Percentiles rank a stretch among this genome's conserved stretches.
phyloP scores from a whole-genome alignment of 2,329 filamentous ascomycete genomes.

The Cadophora luteo-olivacea region DNA sequence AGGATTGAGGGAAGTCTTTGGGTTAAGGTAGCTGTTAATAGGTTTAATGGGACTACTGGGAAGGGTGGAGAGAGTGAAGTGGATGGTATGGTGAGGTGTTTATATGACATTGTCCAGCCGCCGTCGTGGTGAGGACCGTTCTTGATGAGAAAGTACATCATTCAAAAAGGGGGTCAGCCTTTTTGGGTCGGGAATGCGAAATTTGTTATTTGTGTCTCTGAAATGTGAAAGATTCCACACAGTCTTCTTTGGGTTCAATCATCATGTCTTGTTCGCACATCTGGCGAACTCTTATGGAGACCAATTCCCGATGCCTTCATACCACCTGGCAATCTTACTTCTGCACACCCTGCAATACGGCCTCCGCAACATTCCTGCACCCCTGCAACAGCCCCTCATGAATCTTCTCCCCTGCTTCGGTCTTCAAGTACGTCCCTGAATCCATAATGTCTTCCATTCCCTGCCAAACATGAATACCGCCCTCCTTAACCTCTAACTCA shows the following conservation, averaged over 20 bases:
- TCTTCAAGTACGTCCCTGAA: background rate
- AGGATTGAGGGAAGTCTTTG: background rate
- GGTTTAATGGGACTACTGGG: background rate
- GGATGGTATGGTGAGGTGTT: conserved; percentile 1
- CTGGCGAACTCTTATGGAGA: too few species aligned
- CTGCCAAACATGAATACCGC: conserved; percentile 14
- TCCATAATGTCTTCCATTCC: background rate
- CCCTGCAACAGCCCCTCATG: conserved; percentile 7
- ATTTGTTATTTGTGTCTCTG: too few species aligned
- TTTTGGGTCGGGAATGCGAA: too few species aligned
- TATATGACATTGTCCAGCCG: background rate
- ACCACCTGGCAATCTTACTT: too few species aligned
- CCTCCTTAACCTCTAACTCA: conserved; percentile 2
- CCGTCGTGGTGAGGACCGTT: background rate
- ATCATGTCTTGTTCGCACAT: too few species aligned
- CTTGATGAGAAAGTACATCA: too few species aligned
- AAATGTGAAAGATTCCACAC: too few species aligned
- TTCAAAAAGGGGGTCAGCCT: too few species aligned
- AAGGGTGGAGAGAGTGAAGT: background rate
- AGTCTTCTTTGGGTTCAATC: too few species aligned
- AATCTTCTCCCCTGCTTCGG: background rate
- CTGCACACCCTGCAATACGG: background rate
- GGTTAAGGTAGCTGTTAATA: background rate
- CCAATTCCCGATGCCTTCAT: too few species aligned
- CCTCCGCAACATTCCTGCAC: background rate